Base-by-base conservation (phyloP, 306 rosid species). In the Prinsepia uniflora region DNA sequence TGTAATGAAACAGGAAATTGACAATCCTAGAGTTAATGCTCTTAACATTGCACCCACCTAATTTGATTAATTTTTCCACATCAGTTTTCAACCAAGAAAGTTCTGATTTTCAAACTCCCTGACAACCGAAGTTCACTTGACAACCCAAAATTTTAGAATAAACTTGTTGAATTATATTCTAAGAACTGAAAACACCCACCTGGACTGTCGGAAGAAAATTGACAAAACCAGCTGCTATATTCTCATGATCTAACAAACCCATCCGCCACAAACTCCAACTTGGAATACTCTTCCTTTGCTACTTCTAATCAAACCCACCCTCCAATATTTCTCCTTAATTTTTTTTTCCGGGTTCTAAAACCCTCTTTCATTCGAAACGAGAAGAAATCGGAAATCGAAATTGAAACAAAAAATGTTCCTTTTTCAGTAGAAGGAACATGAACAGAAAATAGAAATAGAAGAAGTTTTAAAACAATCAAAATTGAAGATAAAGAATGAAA, bases 41-140 rank as follows among this genome's bases (percentile, higher is more conserved):
- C 76, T 79, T 60, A 43, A 85, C 92, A 87, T 84, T 58, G 78
- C 78, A 55, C 24, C 81, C 72, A 2, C 64, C 19, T 15, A 20
- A 72, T 64, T 36, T 70, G 52, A 50, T 40, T 34, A 50, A 55
- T 46, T 50, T 55, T n/a, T 4, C 39, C 61, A 62, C 8, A 74
- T 36, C 45, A 65, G 30, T 42, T 22, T 53, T 17, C 41, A 20
- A 18, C 52, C 45, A 6, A 42, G 11, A 68, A 75, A 59, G 65
- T 34, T 70, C 13, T 45, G 52, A 77, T 68, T 62, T 59, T 43
- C 55, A 65, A 50, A 54, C 76, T 49, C 34, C 17, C 18, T 10
- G 48, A 14, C n/a, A 58, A 61, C n/a, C 39, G 42, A 57, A 75
- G 6, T 13, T 62, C 74, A 56, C 74, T 70, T 9, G 6, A 45